These are phyloP conservation scores for Teunomyces pallodes DNA, from an alignment of 805 yeast genomes.

Conservation along the genomic window DNA sequence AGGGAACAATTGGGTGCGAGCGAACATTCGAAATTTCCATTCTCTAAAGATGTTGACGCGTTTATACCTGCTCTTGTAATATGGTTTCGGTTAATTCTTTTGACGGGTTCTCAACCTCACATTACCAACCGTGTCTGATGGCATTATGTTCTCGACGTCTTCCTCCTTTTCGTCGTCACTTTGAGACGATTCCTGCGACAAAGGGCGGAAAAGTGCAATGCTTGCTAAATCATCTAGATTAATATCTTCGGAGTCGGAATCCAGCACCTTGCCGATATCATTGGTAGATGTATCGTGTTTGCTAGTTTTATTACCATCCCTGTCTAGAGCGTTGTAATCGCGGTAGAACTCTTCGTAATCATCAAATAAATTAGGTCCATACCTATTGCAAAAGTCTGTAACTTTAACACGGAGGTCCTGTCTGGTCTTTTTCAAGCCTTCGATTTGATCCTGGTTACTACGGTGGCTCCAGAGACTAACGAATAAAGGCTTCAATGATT, in stretches of 20 bases:
- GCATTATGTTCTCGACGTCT: neutral
- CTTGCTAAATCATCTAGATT: slow-evolving; percentile 12
- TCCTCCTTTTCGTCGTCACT: neutral
- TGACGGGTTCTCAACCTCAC: neutral
- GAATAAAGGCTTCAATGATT: slow-evolving; percentile 37
- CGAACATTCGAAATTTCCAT: neutral
- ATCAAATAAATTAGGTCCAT: slow-evolving; percentile 38
- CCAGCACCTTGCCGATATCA: too few species aligned
- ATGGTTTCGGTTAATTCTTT: neutral
- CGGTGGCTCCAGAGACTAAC: slow-evolving; percentile 30
- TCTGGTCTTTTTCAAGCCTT: slow-evolving; percentile 28
- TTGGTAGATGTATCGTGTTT: too few species aligned
- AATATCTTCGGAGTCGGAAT: slow-evolving; percentile 1
- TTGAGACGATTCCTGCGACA: neutral
- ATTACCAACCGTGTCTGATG: neutral
- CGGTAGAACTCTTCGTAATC: slow-evolving; percentile 34
- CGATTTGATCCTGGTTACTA: slow-evolving; percentile 29
- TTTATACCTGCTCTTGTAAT: too few species aligned
- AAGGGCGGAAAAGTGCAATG: neutral
- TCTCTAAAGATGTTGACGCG: too few species aligned
- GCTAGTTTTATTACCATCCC: neutral
- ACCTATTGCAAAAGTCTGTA: slow-evolving; percentile 32
- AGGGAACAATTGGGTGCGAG: neutral
- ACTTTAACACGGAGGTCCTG: slow-evolving; percentile 26
- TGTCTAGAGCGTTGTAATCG: slow-evolving; percentile 16